Base-by-base conservation (phyloP, 148 eudicot genomes). In the Silene latifolia region DNA sequence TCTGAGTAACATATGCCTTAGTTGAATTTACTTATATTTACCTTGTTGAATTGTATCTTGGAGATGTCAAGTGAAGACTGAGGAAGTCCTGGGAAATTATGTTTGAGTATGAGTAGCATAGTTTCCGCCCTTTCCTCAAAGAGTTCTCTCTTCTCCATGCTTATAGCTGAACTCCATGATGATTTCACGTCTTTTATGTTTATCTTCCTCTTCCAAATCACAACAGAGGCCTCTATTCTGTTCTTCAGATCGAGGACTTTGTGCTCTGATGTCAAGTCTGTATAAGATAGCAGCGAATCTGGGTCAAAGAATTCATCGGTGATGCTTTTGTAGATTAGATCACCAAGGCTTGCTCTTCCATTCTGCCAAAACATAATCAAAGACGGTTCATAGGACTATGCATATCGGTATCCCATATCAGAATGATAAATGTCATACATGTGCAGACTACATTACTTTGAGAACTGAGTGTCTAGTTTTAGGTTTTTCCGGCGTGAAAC, bases 81-180 rank as follows among this genome's bases (percentile, higher is more conserved):
- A 78, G 95, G 88, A 69, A 93, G 80, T 23, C 98, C 98, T 1
- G 98, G 98, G 70, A 93, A 93, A 23, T 81, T 85, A 17, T 86
- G 98, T 76, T 93, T 90, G 6, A 93, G 85, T 24, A 93, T 85
- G 70, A 90, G 90, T 72, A 93, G 74, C 72, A 90, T 86, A 25
- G 93, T 93, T 71, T 93, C 93, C 24, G 91, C 90, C 79, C 98
- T 85, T 71, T 93, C 98, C 79, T 93, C 98, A 75, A 93, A 93
- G 54, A 90, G 87, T 81, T 90, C 93, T 70, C 96, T 83, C 75
- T 89, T 93, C 81, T 93, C 98, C 73, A 82, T 42, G 83, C 96
- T 93, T 72, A 89, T 82, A 29, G 88, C 87, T 15, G 89, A 89
- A 44, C 98, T 85, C 98, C 98, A 93, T n/a, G 89, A 75, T 21